Evolutionary conservation across 768 basidiomycete genomes (phyloP).

Genomic region (Dacryopinax primogenitus): DNA sequence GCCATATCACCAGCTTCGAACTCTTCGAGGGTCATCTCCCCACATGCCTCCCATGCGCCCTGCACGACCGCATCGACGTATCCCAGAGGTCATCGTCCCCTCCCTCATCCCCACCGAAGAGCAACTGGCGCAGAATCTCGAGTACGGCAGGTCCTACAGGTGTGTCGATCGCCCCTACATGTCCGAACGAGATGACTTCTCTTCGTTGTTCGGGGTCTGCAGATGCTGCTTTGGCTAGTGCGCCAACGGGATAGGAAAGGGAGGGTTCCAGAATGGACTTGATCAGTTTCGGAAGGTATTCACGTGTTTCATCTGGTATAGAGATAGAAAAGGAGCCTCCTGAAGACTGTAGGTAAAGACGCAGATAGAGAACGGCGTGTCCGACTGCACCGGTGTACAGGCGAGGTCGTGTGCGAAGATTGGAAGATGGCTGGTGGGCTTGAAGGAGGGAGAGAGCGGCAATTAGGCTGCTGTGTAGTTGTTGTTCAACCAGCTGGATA

Average conservation of each 20-base stretch:
- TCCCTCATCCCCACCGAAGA: too few species aligned
- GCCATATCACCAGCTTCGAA: background rate
- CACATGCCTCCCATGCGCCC: background rate
- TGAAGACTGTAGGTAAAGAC: background rate
- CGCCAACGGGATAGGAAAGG: background rate
- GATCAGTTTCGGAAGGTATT: background rate
- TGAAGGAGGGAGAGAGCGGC: background rate
- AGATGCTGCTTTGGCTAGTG: background rate
- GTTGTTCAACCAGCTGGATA: background rate
- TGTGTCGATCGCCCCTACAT: background rate
- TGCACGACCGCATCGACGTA: background rate
- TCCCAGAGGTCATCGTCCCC: background rate
- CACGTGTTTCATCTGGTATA: too few species aligned
- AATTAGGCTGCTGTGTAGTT: background rate
- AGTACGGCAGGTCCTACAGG: background rate
- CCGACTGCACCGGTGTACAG: slow-evolving; percentile 2
- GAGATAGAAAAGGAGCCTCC: too few species aligned
- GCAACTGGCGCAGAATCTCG: background rate
- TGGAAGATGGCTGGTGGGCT: background rate
- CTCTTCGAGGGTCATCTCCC: background rate
- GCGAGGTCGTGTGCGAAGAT: background rate
- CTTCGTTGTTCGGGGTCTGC: background rate
- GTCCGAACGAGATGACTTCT: background rate
- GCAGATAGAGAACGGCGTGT: background rate
- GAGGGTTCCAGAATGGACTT: background rate